Evolutionary conservation across 331 rosid species (phyloP), one percentile per base, ranked within the genome.

Genomic region (Phaseolus coccineus): DNA sequence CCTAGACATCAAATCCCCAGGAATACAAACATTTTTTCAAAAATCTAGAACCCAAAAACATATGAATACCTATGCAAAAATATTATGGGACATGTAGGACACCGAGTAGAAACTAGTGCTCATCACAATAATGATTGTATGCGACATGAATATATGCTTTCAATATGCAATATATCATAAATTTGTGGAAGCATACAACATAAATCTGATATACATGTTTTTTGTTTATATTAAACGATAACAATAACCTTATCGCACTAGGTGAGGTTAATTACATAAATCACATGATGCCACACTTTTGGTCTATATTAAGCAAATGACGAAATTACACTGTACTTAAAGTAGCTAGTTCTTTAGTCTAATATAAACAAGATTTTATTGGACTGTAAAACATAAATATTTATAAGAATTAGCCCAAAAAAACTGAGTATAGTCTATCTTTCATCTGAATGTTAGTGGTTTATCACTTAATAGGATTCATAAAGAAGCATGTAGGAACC

Each of bases 131-230:
- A 31, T 30, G 16, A 19, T 2, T 39, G 35, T 25, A 71, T 39
- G 51, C 14, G n/a, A 71, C 28, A 62, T 10, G 28, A 63, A n/a
- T 22, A n/a, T 39, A 39, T 40, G 40, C 25, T 64, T 80, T 65
- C 52, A 73, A 65, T 53, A 35, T 16, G 58, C 27, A 52, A 53
- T 52, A 30, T 50, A 50, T 10, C 57, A 50, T 33, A 62, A 71
- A 80, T 37, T 71, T 71, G 51, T 39, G 73, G 83, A 80, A 61
- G 73, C 24, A 48, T 37, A 24, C 66, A 65, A 40, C 46, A 40
- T 1, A 8, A 22, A 61, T 28, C 22, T 61, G 67, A 30, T 61
- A 13, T 14, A 24, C 77, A 55, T 47, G 51, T 40, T 40, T 40
- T 40, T 40, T 8, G 12, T 40, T 40, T 40, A 40, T 40, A 40